A percentile compares a stretch with the other conserved stretches of the same genome.
phyloP scores from a whole-genome alignment of 345 rosid genomes.

The Bruguiera sexangula region DNA sequence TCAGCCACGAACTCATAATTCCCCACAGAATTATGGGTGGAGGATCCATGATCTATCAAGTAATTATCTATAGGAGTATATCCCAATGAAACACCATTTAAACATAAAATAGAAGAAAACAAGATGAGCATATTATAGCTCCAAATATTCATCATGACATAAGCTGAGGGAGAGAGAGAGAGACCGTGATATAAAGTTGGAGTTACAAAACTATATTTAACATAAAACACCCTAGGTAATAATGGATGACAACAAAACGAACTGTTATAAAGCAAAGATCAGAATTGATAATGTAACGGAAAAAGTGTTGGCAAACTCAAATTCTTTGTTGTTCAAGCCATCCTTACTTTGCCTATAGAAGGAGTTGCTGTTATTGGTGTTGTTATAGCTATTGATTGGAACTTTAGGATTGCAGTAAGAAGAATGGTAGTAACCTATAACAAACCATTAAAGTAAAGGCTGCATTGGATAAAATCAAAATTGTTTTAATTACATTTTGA shows the following conservation, averaged over 20 bases:
- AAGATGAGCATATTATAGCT: constrained; percentile 19
- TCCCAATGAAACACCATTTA: constrained; percentile 38
- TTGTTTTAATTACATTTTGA: too few species aligned
- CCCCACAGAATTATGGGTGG: constrained; percentile 35
- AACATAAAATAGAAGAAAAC: constrained; percentile 29
- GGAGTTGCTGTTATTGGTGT: too few species aligned
- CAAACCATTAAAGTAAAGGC: too few species aligned
- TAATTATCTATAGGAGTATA: constrained; percentile 43
- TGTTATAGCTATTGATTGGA: too few species aligned
- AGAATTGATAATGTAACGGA: background rate
- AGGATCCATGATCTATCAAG: constrained; percentile 72
- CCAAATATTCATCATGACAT: constrained; percentile 32
- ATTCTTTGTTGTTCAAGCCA: too few species aligned
- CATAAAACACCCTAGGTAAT: background rate
- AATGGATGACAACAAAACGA: too few species aligned
- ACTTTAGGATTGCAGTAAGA: too few species aligned
- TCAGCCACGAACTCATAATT: constrained; percentile 40
- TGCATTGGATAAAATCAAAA: too few species aligned
- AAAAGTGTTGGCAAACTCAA: too few species aligned
- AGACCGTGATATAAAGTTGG: background rate
- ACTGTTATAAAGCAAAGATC: background rate
- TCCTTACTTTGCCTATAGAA: too few species aligned
- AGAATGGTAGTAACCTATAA: too few species aligned
- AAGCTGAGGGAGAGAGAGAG: background rate
- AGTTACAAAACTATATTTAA: background rate